phyloP scores from a whole-genome alignment of 1,284 basidiomycete genomes.

The Marasmius sp. region DNA sequence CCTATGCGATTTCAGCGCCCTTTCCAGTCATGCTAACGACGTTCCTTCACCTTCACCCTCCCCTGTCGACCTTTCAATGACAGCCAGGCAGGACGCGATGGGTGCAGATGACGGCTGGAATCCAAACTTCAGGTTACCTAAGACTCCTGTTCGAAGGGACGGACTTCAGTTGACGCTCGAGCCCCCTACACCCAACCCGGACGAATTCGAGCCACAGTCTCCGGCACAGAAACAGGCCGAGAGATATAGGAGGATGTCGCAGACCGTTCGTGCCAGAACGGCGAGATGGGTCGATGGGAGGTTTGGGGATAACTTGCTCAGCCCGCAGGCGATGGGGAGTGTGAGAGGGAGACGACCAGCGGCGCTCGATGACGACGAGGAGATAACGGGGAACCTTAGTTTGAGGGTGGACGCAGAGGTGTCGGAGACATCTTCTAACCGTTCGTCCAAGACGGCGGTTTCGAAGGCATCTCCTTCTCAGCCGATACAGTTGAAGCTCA shows the following conservation, averaged over 20 bases:
- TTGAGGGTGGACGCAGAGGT: constrained; percentile 10
- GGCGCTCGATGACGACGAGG: not conserved
- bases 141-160: constrained; percentile 17
- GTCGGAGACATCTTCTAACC: constrained; percentile 11
- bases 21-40: constrained; percentile 29
- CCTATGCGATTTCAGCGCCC: constrained; percentile 42
- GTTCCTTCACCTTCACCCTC: constrained; percentile 38
- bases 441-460: constrained; percentile 11
- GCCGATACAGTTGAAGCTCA: constrained; percentile 34
- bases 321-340: constrained; percentile 1
- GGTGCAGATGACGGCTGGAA: not conserved
- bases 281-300: constrained; percentile 54
- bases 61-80: constrained; percentile 6
- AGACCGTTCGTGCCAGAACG: constrained; percentile 53
- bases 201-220: not conserved
- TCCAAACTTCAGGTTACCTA: constrained; percentile 9
- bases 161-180: constrained; percentile 37
- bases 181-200: constrained; percentile 32
- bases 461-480: constrained; percentile 23
- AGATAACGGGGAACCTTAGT: not conserved
- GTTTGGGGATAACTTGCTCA: constrained; percentile 33
- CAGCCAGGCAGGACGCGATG: not conserved
- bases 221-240: constrained; percentile 16
- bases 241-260: constrained; percentile 46
- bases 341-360: not conserved